These are phyloP conservation scores for Globisporangium rhizosaccharum DNA, from an alignment of 352 stramenopile genomes.

Conservation along the genomic window DNA sequence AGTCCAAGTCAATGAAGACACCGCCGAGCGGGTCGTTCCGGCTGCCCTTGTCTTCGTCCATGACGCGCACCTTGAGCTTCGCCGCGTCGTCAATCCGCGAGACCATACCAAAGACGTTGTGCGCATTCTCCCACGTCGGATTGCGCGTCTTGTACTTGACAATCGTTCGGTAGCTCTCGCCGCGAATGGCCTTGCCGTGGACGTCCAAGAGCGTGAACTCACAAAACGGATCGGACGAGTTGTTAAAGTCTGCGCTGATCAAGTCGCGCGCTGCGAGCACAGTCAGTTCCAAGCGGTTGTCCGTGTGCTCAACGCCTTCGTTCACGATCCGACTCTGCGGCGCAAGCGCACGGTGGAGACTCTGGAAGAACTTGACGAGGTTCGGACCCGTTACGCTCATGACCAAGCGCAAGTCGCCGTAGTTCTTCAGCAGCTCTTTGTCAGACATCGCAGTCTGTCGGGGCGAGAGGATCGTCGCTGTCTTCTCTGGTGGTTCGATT, in stretches of 20 bases:
- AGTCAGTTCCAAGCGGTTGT: constrained; percentile 65
- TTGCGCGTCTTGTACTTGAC: constrained; percentile 55
- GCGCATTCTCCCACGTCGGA: constrained; percentile 52
- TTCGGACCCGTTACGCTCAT: constrained; percentile 65
- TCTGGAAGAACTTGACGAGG: constrained; percentile 63
- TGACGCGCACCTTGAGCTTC: constrained; percentile 42
- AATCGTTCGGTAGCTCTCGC: constrained; percentile 42
- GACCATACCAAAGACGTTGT: constrained; percentile 59
- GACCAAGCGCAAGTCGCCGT: constrained; percentile 56
- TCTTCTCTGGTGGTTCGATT: constrained; percentile 35
- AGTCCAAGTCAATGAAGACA: constrained; percentile 39
- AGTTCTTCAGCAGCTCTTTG: constrained; percentile 31
- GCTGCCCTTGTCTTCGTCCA: constrained; percentile 49
- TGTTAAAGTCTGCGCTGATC: constrained; percentile 54
- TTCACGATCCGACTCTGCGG: constrained; percentile 40
- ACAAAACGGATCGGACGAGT: constrained; percentile 56
- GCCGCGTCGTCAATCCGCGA: constrained; percentile 49
- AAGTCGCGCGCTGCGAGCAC: constrained; percentile 45
- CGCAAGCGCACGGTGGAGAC: constrained; percentile 24
- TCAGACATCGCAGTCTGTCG: constrained; percentile 24
- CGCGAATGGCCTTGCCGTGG: constrained; percentile 39
- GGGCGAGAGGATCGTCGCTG: constrained; percentile 18
- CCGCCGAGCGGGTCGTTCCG: constrained; percentile 52
- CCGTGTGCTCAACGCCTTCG: constrained; percentile 43
- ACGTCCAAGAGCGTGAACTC: constrained; percentile 54